Base-by-base conservation (phyloP, 805 yeast genomes). In the Spathaspora girioi region DNA sequence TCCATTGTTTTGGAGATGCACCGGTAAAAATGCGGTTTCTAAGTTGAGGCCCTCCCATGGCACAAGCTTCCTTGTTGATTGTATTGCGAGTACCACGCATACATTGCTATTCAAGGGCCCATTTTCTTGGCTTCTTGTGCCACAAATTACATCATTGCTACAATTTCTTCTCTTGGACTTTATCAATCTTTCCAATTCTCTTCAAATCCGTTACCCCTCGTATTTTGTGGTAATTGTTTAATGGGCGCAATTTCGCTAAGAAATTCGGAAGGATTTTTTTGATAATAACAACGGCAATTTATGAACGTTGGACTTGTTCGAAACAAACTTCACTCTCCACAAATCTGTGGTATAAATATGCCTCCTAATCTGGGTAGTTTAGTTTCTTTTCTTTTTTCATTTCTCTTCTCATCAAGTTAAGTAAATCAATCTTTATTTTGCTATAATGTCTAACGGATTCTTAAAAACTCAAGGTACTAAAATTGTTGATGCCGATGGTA, bases 391-490 rank as follows among this genome's bases (percentile, higher is more conserved):
- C 18, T 31, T 26, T 44, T 44, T 19, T 31, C 7, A 11, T 29
- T 43, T 26, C 6, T 17, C 8, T 14, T 5, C 26, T 12, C 26
- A 23, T 27, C 23, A 26, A 10, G 7, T 9, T 17, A 23, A 44
- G 15, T 26, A 15, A 15, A 9, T 14, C n/a, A 46, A 45, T 4
- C 2, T 19, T n/a, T 17, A 9, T 23, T n/a, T 20, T 17, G 35
- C 15, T 14, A 47, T 18, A 35, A 49, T 49, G 51, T 45, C 51
- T 35, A 29, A 18, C 31, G 57, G 57, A 27, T 68, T 73, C 54
- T 68, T 78, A 49, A 70, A 62, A 61, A 77, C 72, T 27, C 48
- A 69, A 52, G 82, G 79, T 5, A 76, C 80, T 19, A 75, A 78
- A 54, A 78, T 79, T 53, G 79, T 77, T 41, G 78, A 77, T 54